Conservation (phyloP, 2,329 filamentous ascomycete species). For the Scedosporium minutisporum region DNA sequence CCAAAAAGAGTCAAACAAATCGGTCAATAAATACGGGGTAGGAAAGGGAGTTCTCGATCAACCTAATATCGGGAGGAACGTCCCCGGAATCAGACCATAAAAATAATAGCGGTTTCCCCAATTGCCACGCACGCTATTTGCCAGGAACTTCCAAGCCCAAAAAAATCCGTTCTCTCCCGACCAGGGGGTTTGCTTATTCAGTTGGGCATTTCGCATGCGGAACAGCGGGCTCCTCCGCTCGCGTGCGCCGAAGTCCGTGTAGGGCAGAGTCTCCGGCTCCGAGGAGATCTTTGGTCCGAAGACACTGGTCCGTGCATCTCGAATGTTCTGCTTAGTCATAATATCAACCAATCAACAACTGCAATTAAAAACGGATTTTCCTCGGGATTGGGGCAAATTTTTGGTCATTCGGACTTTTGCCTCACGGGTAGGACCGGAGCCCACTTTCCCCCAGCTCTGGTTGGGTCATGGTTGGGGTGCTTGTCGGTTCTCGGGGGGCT, state of each 20-base stretch:
- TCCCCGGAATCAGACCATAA: background rate
- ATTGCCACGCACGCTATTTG: background rate
- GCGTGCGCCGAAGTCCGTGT: background rate
- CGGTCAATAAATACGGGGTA: too few species aligned
- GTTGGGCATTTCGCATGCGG: background rate
- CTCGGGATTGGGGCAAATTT: background rate
- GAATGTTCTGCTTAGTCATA: background rate
- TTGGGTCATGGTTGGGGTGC: background rate
- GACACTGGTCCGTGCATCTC: background rate
- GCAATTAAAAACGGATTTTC: background rate
- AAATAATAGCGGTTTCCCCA: background rate
- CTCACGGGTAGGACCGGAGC: background rate
- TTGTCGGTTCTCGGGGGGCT: background rate
- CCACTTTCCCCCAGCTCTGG: background rate
- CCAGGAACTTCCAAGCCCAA: background rate
- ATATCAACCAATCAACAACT: background rate
- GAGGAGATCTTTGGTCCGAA: background rate
- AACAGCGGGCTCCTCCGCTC: background rate
- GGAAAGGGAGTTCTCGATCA: background rate
- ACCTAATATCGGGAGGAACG: background rate
- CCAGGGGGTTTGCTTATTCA: background rate
- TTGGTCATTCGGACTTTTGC: background rate
- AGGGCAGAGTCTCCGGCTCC: slow-evolving; percentile 1
- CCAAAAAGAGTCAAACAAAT: too few species aligned
- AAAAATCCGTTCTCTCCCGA: background rate